phyloP scores from a whole-genome alignment of 805 yeast species.

The Ogataea henricii region DNA sequence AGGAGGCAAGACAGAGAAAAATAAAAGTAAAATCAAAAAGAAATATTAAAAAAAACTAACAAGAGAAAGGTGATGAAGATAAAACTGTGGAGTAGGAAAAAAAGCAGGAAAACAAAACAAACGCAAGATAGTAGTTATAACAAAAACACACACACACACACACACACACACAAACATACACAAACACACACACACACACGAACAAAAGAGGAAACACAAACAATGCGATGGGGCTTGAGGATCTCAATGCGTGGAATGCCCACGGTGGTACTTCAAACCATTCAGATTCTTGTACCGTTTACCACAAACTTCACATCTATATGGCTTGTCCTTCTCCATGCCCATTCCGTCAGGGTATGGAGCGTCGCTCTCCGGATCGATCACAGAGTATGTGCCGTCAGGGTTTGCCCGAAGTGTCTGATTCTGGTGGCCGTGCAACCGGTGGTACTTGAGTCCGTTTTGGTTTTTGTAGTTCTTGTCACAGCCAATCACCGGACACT shows the following conservation, averaged over 20 bases:
- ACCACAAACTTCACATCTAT: slow-evolving; percentile 97
- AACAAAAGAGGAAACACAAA: background rate
- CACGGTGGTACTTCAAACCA: slow-evolving; percentile 95
- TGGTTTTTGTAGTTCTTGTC: slow-evolving; percentile 97
- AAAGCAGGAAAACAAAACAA: background rate
- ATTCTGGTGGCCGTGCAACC: slow-evolving; percentile 95
- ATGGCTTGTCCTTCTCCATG: slow-evolving; percentile 96
- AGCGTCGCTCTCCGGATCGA: slow-evolving; percentile 86
- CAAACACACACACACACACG: background rate
- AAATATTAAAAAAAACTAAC: background rate
- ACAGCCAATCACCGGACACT: slow-evolving; percentile 97
- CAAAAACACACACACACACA: background rate
- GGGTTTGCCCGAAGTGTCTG: slow-evolving; percentile 88
- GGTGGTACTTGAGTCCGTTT: slow-evolving; percentile 94
- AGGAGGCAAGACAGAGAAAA: background rate
- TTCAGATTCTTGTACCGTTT: slow-evolving; percentile 94
- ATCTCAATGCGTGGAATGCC: slow-evolving; percentile 88
- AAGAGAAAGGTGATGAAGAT: background rate
- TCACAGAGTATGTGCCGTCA: slow-evolving; percentile 89
- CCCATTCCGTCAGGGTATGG: slow-evolving; percentile 94
- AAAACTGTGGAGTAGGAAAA: background rate
- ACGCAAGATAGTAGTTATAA: background rate
- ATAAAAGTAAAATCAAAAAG: background rate
- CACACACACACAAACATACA: background rate
- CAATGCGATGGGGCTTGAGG: background rate